Conservation (phyloP, 805 yeast species). For the Hanseniaspora nectarophila region DNA sequence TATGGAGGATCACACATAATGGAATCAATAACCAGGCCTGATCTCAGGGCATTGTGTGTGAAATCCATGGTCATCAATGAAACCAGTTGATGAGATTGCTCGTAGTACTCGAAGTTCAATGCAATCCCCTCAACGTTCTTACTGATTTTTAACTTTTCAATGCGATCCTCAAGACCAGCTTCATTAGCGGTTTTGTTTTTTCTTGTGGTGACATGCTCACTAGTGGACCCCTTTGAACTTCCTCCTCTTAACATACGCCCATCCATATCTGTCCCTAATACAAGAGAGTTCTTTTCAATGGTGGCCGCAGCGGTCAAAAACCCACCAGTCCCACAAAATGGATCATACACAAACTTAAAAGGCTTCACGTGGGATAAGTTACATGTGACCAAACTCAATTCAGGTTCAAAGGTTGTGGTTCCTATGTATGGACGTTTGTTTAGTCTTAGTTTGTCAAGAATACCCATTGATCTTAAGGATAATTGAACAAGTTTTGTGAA, state of each 20-base stretch:
- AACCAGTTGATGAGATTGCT: slow-evolving; percentile 42
- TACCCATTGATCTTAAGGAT: slow-evolving; percentile 44
- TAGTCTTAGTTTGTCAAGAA: slow-evolving; percentile 65
- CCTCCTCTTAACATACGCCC: slow-evolving; percentile 60
- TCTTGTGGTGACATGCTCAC: slow-evolving; percentile 24
- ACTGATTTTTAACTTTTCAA: background rate
- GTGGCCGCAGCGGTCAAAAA: slow-evolving; percentile 63
- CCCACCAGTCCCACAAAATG: slow-evolving; percentile 94
- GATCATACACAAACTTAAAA: slow-evolving; percentile 71
- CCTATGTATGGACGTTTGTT: slow-evolving; percentile 80
- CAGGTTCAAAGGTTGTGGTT: slow-evolving; percentile 94
- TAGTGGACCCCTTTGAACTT: slow-evolving; percentile 20
- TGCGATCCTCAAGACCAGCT: slow-evolving; percentile 6
- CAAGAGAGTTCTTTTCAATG: slow-evolving; percentile 66
- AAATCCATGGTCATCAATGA: slow-evolving; percentile 89
- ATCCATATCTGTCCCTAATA: slow-evolving; percentile 86
- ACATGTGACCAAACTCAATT: slow-evolving; percentile 73
- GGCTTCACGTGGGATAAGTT: slow-evolving; percentile 66
- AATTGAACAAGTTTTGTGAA: slow-evolving; percentile 63
- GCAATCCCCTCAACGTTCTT: slow-evolving; percentile 27
- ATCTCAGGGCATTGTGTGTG: slow-evolving; percentile 73
- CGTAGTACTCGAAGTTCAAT: slow-evolving; percentile 67
- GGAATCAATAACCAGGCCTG: slow-evolving; percentile 52
- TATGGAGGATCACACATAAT: slow-evolving; percentile 96
- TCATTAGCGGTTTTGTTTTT: slow-evolving; percentile 31